Evolutionary conservation across 73 alveolate genomes (phyloP), one percentile per base, ranked within the genome.

Genomic region (Paramecium tetraurelia): DNA sequence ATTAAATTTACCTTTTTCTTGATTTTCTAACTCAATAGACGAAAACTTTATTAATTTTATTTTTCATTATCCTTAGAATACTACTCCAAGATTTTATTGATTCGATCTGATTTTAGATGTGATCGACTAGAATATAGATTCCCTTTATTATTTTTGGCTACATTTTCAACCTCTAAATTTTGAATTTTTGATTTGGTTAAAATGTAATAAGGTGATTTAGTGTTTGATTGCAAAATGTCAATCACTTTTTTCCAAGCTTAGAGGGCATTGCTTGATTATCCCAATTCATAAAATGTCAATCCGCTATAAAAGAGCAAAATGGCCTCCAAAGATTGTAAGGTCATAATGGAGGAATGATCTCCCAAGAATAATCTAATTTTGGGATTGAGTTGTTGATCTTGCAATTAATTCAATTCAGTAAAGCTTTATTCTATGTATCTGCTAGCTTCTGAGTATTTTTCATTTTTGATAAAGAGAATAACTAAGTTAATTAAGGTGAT

Each of bases 361-460:
- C 90, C 90, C 18, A 80, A 35, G 18, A 80, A 80, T 22, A 80
- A 35, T 46, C 90, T 80, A 80, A 80, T 80, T 48, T 80, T 80
- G 1, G 90, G 90, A 46, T 80, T 80, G 20, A 80, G 90, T 48
- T 80, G 20, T 29, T 22, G 18, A 46, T 80, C 90, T 22, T 80
- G 14, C 18, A 80, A 46, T 41, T 33, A 44, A 80, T 80, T 80
- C 7, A 80, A 48, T 48, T 80, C 90, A 24, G 76, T 44, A 46
- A 80, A 80, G 48, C 90, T 80, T 63, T 80, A 44, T 46, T 80
- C 90, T 38, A 80, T 80, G 14, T 80, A 80, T 80, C 63, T 20
- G 7, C 90, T 80, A 7, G 90, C 90, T 46, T 80, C 90, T 80
- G 16, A 41, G 46, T 80, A 80, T 80, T 80, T 80, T 6, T 80